These are phyloP conservation scores for Gillenia trifoliata DNA, from an alignment of 306 rosid species.

Conservation along the genomic window DNA sequence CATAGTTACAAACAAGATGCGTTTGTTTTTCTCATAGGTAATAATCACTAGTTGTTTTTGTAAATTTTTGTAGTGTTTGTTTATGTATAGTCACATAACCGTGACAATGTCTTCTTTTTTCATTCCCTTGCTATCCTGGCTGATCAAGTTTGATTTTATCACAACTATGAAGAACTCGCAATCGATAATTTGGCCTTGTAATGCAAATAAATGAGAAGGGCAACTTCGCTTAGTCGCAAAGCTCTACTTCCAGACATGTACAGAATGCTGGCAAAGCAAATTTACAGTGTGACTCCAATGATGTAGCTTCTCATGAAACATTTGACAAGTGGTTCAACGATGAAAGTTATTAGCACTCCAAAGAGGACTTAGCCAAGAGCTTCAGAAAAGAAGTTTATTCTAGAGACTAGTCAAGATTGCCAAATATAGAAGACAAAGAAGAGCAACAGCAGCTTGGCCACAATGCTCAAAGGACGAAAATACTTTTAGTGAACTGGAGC, in stretches of 20 bases:
- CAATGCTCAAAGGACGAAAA: conserved; percentile 58
- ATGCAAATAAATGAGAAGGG: conserved; percentile 82
- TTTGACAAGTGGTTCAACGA: conserved; percentile 20
- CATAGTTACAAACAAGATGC: neutral
- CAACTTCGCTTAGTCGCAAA: conserved; percentile 89
- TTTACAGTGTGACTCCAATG: conserved; percentile 29
- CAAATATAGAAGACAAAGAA: conserved; percentile 46
- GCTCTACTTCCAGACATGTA: conserved; percentile 67
- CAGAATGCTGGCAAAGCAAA: conserved; percentile 39
- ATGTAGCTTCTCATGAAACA: conserved; percentile 14
- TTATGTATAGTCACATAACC: no score
- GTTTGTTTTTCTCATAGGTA: neutral
- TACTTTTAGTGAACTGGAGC: conserved; percentile 62
- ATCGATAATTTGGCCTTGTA: conserved; percentile 13
- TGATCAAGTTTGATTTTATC: conserved; percentile 11
- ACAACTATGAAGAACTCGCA: neutral
- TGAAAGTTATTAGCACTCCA: conserved; percentile 3
- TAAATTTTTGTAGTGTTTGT: no score
- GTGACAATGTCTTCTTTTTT: neutral
- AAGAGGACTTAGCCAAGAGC: conserved; percentile 25
- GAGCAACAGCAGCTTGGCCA: conserved; percentile 31
- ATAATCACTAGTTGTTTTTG: neutral
- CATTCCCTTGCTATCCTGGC: conserved; percentile 1
- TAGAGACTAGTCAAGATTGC: conserved; percentile 43
- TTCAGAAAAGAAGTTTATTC: conserved; percentile 53